Base-by-base conservation (phyloP, 2,329 filamentous ascomycete genomes). In the Microcyclospora tardicrescens region DNA sequence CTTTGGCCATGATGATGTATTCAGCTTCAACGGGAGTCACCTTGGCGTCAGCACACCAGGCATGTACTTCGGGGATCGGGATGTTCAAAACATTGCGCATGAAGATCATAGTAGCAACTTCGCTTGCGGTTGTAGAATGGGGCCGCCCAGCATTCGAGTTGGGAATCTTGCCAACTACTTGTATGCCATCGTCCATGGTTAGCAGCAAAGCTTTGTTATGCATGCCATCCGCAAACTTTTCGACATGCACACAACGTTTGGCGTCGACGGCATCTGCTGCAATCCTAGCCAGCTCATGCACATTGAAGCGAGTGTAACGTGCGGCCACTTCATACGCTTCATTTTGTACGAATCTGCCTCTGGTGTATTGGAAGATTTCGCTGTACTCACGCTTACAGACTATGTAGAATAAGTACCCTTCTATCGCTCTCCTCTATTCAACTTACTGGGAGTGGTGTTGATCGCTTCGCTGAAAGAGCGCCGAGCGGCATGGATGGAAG, bases 31-130 rank as follows among this genome's bases (percentile, higher is more conserved):
- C 39, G 15, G 51, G 42, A 9, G 33, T 29, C 28, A 43, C 37
- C 6, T 35, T 32, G 12, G 39, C n/a, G n/a, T 28, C 24, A 4
- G 31, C 31, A 8, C 33, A 34, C 40, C 42, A 47, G 4, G 37
- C 41, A 30, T 35, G 33, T 10, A 47, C 39, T 40, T 31, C 10
- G 4, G 30, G 30, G 14, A 15, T 10, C 30, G 30, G 30, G 12
- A 32, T 32, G 4, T 15, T 15, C 6, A 63, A 47, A 13, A 54
- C 43, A 28, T 24, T 8, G 19, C 19, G 19, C 19, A 24, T 54
- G 37, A 56, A 57, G 19, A 55, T 49, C 57, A 61, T 59, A 11
- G 59, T 62, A 2, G 61, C 61, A 28, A 58, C 59, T 46, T 60
- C 58, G 34, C 56, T 61, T 8, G 59, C 59, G 13, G 58, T 62